Evolutionary conservation across 257 asterid genomes (phyloP), one percentile per base, ranked within the genome.

Genomic region (Ajuga chamaepitys): DNA sequence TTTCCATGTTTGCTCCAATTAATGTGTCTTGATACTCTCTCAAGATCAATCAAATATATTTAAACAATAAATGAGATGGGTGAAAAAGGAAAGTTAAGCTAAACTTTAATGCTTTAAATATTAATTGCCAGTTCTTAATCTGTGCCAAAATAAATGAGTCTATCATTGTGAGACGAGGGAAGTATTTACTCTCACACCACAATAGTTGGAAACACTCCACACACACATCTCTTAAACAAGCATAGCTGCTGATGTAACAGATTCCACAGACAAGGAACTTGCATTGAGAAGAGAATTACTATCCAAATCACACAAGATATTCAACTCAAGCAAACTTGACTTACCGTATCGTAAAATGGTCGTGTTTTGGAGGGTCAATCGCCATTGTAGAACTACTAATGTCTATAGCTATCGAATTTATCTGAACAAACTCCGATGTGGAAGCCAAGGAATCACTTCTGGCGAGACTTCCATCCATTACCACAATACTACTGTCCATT

Each of bases 271-370:
- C 28, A 4, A 3, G 8, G 40, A 22, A 12, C 42, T 20, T 64
- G 4, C 61, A 25, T 9, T 5, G 17, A 26, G 52, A 21, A 71
- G 44, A 14, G 21, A 40, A 50, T 13, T 14, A 14, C 28, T 20
- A 28, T 44, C 9, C 22, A 59, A 35, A 38, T 18, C 47, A 24
- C 24, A 40, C 45, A 59, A 14, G 21, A 69, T 22, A 26, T 52
- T 62, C 14, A 52, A 48, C 14, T 30, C 59, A 9, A 66, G 42
- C 13, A 64, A 52, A 45, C 14, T 70, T 68, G 30, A 45, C 81
- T 77, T 60, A 85, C 98, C 96, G 97, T 20, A 92, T 83, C 10
- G 97, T 80, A 64, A 92, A 92, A 62, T 85, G 87, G 16, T 73
- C 78, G 16, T 83, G 83, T 17, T 7, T 57, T 10, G 65, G 88